Evolutionary conservation across 2,329 filamentous ascomycete species (phyloP), one percentile per base, ranked within the genome.

Genomic region (Camillea tinctor): DNA sequence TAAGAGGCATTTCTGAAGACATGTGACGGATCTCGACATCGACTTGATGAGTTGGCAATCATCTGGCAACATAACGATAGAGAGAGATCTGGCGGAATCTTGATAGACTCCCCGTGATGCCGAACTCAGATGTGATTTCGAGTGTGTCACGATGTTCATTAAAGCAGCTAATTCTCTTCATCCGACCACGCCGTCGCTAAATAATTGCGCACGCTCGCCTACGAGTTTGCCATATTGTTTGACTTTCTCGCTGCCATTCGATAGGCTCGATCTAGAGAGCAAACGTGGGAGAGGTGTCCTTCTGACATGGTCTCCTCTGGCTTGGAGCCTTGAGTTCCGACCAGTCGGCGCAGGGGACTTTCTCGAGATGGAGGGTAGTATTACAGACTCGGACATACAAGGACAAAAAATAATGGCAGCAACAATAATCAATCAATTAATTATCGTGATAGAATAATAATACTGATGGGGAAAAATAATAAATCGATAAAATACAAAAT

Each of bases 21-120:
- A 65, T 65, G 63, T 65, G 63, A 65, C 61, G 57, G 59, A 61
- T 55, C 40, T 51, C 49, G 54, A 57, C 59, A 30, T 60, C 53
- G 52, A 60, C 52, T 60, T 65, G 63, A 64, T 65, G 63, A 62
- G 63, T 64, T 65, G 63, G 63, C 63, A 64, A 54, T 61, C 57
- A 55, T 61, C 55, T 55, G 55, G 56, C 55, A 49, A 60, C 57
- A 61, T 30, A 26, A 54, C 40, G 26, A 54, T 36, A 21, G 51
- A 26, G 52, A 44, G 36, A 44, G 36, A 44, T 44, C 17, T n/a
- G 15, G n/a, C 13, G 36, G 36, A 44, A 11, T 44, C 11, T 44
- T 17, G 17, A 44, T 44, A n/a, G 2, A 2, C 36, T 44, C 36
- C 36, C 36, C 36, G 36, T 44, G 36, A 44, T 44, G 11, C 36